Conservation (phyloP, 2,329 filamentous ascomycete species). For the Ascochyta fabae region DNA sequence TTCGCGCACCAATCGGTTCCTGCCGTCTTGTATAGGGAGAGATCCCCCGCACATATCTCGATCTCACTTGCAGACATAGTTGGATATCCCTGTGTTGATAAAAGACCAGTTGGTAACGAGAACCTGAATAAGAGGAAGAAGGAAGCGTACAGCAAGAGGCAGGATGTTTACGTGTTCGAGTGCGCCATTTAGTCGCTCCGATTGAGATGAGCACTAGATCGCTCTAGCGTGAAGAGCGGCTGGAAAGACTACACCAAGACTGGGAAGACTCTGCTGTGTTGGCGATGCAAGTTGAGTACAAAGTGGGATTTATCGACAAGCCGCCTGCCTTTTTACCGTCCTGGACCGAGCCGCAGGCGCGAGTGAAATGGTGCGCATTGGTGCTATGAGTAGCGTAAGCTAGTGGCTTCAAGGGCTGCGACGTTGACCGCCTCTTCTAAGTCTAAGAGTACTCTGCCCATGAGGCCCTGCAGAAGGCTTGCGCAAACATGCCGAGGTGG, state of each 20-base stretch:
- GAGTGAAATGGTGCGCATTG: constrained; percentile 3
- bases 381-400: constrained; percentile 3
- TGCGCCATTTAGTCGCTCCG: constrained; percentile 10
- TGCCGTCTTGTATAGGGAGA: background rate
- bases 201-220: constrained; percentile 1
- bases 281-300: constrained; percentile 12
- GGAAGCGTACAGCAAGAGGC: background rate
- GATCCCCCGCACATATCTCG: background rate
- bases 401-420: constrained; percentile 9
- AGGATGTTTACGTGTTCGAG: background rate
- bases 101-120: background rate
- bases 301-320: constrained; percentile 7
- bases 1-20: constrained; percentile 3
- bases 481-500: constrained; percentile 5
- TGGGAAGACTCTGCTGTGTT: constrained; percentile 14
- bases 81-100: background rate
- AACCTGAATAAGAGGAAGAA: background rate
- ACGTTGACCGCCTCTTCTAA: constrained; percentile 13
- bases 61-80: background rate
- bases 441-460: background rate
- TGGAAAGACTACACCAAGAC: constrained; percentile 4
- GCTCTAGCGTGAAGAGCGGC: constrained; percentile 2
- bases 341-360: constrained; percentile 18
- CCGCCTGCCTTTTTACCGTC: constrained; percentile 9
- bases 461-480: background rate